Evolutionary conservation across 768 basidiomycete genomes (phyloP).

Genomic region (Tricholoma flavovirens): DNA sequence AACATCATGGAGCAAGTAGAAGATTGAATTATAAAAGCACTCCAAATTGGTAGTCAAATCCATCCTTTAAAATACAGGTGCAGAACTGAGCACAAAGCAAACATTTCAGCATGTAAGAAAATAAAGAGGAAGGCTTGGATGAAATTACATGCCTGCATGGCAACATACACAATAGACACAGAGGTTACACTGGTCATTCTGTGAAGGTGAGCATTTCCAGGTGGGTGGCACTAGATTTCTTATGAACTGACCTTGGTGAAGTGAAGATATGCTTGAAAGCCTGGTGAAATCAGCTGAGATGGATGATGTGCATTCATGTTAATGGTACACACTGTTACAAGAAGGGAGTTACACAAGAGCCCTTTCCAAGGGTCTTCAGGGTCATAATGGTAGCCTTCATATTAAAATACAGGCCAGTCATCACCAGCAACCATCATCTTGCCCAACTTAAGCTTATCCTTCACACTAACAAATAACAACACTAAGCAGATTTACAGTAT

Average conservation of each 20-base stretch:
- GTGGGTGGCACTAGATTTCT: background rate
- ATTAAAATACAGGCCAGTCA: background rate
- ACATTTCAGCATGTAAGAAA: background rate
- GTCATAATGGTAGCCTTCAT: background rate
- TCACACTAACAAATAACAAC: background rate
- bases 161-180: background rate
- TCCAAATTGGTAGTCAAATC: background rate
- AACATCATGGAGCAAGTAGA: background rate
- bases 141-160: background rate
- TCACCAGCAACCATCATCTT: no score
- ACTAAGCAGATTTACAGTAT: no score
- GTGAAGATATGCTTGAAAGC: background rate
- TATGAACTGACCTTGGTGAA: background rate
- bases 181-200: background rate
- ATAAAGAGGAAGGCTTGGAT: background rate
- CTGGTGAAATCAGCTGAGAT: background rate
- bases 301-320: no score
- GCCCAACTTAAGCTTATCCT: background rate
- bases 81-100: background rate
- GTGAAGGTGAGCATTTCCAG: background rate
- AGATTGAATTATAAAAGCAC: background rate
- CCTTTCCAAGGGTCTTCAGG: no score
- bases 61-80: background rate
- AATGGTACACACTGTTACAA: no score
- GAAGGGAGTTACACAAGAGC: no score